These are phyloP conservation scores for Alternaria burnsii DNA, from an alignment of 2,329 filamentous ascomycete genomes.

Conservation along the genomic window DNA sequence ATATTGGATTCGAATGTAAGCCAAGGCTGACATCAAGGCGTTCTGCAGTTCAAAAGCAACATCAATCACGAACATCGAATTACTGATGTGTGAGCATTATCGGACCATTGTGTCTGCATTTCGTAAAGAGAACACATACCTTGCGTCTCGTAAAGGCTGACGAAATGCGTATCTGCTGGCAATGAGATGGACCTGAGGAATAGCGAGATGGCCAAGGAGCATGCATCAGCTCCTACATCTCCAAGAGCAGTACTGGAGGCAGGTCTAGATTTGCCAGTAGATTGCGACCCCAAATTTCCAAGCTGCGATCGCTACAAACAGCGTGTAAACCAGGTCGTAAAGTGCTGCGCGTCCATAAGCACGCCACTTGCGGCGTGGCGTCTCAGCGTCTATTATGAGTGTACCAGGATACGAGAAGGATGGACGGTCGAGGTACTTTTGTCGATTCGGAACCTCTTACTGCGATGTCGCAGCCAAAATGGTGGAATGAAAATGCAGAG, in stretches of 20 bases:
- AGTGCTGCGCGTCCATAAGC: not conserved
- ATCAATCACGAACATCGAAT: not conserved
- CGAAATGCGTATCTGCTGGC: too few relatives aligned
- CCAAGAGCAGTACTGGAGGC: not conserved
- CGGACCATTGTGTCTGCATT: not conserved
- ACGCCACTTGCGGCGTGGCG: not conserved
- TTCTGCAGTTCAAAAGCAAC: not conserved
- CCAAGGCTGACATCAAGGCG: not conserved
- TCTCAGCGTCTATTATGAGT: not conserved
- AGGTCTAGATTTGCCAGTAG: constrained; percentile 4
- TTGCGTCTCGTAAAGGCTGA: not conserved
- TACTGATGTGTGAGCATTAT: not conserved
- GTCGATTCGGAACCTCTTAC: not conserved
- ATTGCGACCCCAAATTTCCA: constrained; percentile 16
- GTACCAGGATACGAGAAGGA: not conserved
- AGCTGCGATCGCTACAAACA: not conserved
- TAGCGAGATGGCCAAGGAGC: not conserved
- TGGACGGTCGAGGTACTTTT: not conserved
- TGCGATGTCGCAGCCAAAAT: too few relatives aligned
- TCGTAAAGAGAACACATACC: not conserved
- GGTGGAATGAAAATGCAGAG: not conserved
- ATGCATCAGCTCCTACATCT: not conserved
- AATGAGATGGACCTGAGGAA: not conserved
- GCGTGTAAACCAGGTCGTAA: not conserved
- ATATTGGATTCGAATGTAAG: not conserved